Base-by-base conservation (phyloP, 768 basidiomycete species). In the Mycena galericulata region DNA sequence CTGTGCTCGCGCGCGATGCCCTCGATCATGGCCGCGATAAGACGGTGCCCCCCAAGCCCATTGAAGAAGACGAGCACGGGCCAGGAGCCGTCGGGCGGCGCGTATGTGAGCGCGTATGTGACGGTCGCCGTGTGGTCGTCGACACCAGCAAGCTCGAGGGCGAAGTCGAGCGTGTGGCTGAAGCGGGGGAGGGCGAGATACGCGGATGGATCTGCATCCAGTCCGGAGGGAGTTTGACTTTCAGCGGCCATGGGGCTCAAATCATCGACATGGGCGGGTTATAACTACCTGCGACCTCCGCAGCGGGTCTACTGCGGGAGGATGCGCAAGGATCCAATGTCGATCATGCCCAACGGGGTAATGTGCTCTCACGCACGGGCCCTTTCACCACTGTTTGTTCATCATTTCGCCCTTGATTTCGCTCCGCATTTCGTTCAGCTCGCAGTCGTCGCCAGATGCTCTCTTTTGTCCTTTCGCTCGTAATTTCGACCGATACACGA, bases 31-130 rank as follows among this genome's bases (percentile, higher is more conserved):
- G 70, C 58, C 7, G 62, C 56, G 53, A 71, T 57, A 40, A 71
- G 62, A 38, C 70, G 65, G 59, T 71, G 70, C 1, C 70, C 66
- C 22, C 70, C 70, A 24, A 71, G 65, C 29, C 70, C 70, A 26
- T 71, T 68, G 70, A 71, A 68, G 62, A 71, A 65, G 49, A 71
- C 27, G 53, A 71, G 51, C 45, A 71, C 45, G 27, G 70, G 70
- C 70, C 66, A 71, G 22, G 55, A 12, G 26, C 15, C 45, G 41
- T 50, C 62, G 41, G 60, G 50, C 1, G 54, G 63, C 11, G 49
- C 61, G 26, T 53, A 29, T 29, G 60, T 67, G 36, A 65, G 43
- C 0, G 66, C 66, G 29, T 71, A 71, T 0, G 51, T 47, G 43
- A 65, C 66, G 4, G 57, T 71, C 2, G 66, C 51, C 20, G 29